Evolutionary conservation across 768 basidiomycete species (phyloP).

Genomic region (Russula griseocarnosa): DNA sequence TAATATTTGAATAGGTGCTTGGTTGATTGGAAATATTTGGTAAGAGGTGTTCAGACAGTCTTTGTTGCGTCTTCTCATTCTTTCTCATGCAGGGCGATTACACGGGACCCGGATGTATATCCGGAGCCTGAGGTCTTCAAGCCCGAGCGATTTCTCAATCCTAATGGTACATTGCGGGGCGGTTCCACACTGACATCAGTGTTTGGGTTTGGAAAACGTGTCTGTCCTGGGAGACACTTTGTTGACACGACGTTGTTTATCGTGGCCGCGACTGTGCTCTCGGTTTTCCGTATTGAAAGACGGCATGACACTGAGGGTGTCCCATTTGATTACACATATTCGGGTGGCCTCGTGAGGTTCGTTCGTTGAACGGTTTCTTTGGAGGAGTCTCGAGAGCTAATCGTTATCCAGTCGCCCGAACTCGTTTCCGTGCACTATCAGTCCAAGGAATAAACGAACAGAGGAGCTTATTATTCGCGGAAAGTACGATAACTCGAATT

Average conservation of each 20-base stretch:
- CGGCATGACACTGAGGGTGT: neutral
- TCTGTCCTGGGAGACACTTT: constrained; percentile 21
- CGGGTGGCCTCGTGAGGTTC: neutral
- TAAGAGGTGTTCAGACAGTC: neutral
- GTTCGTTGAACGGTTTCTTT: neutral
- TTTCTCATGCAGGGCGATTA: constrained; percentile 8
- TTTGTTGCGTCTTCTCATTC: neutral
- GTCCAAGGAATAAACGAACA: constrained; percentile 6
- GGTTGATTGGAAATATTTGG: neutral
- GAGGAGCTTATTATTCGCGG: constrained; percentile 2
- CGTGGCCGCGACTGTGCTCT: neutral
- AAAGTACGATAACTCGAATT: too few species aligned
- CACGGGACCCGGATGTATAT: constrained; percentile 12
- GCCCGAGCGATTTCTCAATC: neutral
- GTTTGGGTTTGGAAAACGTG: constrained; percentile 10
- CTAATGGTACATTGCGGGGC: neutral
- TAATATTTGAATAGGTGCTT: neutral
- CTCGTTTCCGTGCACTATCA: constrained; percentile 9
- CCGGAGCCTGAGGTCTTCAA: constrained; percentile 19
- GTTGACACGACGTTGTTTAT: constrained; percentile 17
- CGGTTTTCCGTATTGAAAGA: constrained; percentile 7
- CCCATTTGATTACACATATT: neutral
- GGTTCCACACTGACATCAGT: neutral
- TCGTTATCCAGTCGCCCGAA: neutral
- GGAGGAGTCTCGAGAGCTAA: neutral